phyloP scores from a whole-genome alignment of 2,329 filamentous ascomycete genomes.

The Ophiocordyceps camponoti-floridani region DNA sequence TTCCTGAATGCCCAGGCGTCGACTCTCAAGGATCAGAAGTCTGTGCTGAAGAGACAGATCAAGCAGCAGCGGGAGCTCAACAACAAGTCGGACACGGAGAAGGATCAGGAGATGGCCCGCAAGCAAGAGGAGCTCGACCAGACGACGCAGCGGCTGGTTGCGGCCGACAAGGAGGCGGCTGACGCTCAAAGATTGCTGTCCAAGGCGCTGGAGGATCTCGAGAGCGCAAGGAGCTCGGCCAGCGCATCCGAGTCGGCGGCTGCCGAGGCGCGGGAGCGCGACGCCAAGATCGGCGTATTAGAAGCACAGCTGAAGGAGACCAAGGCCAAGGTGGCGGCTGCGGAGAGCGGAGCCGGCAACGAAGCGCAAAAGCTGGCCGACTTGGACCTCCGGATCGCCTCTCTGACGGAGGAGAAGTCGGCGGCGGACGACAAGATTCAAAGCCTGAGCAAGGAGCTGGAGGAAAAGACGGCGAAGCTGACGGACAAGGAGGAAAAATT shows the following conservation, averaged over 20 bases:
- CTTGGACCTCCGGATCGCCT: constrained; percentile 14
- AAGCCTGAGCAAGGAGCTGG: constrained; percentile 9
- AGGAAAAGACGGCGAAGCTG: constrained; percentile 4
- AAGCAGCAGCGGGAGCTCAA: constrained; percentile 91
- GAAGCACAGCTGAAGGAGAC: constrained; percentile 9
- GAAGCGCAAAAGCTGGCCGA: constrained; percentile 14
- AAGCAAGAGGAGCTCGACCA: constrained; percentile 39
- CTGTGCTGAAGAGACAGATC: constrained; percentile 76
- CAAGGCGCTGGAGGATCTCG: constrained; percentile 27
- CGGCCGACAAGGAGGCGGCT: constrained; percentile 18
- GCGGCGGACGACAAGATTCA: constrained; percentile 11
- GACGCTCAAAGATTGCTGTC: constrained; percentile 29
- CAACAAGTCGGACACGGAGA: constrained; percentile 61
- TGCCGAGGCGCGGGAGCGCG: constrained; percentile 13
- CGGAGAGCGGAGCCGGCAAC: constrained; percentile 21
- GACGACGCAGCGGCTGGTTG: constrained; percentile 15
- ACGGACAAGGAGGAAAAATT: constrained; percentile 21
- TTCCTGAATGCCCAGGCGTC: constrained; percentile 63
- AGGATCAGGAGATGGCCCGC: constrained; percentile 43
- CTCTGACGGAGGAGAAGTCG: constrained; percentile 9
- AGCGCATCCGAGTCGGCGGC: constrained; percentile 8
- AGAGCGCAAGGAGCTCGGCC: constrained; percentile 13
- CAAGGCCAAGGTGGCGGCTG: constrained; percentile 6
- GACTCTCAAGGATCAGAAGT: constrained; percentile 69
- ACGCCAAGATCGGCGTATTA: constrained; percentile 21